Base-by-base conservation (phyloP, 1,284 basidiomycete genomes). In the Fomitopsis betulina region DNA sequence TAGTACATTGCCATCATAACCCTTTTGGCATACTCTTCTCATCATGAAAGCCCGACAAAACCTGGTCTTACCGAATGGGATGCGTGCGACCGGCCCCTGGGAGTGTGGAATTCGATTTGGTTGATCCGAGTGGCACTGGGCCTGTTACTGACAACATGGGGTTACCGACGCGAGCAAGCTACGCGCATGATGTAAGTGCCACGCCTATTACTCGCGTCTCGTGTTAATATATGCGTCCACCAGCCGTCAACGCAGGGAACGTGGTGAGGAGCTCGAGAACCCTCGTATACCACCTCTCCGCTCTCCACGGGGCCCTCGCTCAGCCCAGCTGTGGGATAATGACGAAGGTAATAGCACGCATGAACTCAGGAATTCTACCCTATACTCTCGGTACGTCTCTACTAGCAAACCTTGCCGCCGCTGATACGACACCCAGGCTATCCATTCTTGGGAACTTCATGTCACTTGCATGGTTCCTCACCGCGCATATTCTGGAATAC, bases 381-480 rank as follows among this genome's bases (percentile, higher is more conserved):
- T 61, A 10, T 66, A 65, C 38, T 58, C 66, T 56, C 74, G 79
- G 81, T 82, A 57, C 51, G 79, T 70, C 35, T 17, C 13, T 33
- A 40, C 21, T 15, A n/a, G 23, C 30, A 12, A 5, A 55, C 53
- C 60, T 37, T 15, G 9, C 4, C 10, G 42, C 19, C 15, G 8
- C 21, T 47, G 9, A 47, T 23, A 32, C 39, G 3, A 9, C 3
- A 23, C n/a, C 38, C 54, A 89, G 86, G 42, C 67, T 91, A 54
- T 83, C 84, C 2, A 75, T 89, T 45, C 72, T 89, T 63, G 80
- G 82, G 10, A 87, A 87, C 17, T 70, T 89, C 57, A 70, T 89
- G 59, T 87, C 86, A n/a, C 68, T 92, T 13, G 82, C 79, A 56
- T 93, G 90, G 89, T 92, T 92, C 67, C 68, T 92, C 17, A 85